Percentiles rank a stretch among this genome's conserved stretches.
These are phyloP conservation scores for Fusarium equiseti DNA, from an alignment of 2,329 filamentous ascomycete species.

Conservation along the genomic window DNA sequence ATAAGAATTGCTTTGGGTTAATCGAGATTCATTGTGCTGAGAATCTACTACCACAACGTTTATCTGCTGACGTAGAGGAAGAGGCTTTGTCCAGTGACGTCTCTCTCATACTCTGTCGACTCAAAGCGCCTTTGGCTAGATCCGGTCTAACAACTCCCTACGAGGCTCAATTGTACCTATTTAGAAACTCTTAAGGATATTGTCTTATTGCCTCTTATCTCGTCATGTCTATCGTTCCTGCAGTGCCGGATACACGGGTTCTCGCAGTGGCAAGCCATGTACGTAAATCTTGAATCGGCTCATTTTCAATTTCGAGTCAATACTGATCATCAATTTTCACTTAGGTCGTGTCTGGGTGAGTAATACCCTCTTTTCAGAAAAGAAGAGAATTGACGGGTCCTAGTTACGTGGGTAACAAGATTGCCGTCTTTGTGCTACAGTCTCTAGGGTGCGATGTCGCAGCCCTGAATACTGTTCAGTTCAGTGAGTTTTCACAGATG, in stretches of 20 bases:
- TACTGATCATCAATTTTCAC: slow-evolving; percentile 23
- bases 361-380: background rate
- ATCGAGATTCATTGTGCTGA: background rate
- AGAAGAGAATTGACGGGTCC: slow-evolving; percentile 11
- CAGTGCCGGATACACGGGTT: slow-evolving; percentile 72
- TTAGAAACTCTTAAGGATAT: background rate
- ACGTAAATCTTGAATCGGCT: slow-evolving; percentile 68
- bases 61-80: slow-evolving; percentile 18
- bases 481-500: slow-evolving; percentile 73
- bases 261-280: slow-evolving; percentile 96
- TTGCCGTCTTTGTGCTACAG: slow-evolving; percentile 95
- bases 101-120: slow-evolving; percentile 9
- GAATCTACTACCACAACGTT: background rate
- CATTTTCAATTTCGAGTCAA: background rate
- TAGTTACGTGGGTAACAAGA: slow-evolving; percentile 98
- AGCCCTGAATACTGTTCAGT: slow-evolving; percentile 95
- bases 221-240: slow-evolving; percentile 43
- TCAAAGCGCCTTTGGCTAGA: background rate
- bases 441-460: slow-evolving; percentile 93
- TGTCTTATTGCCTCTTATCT: background rate
- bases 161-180: background rate
- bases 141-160: background rate
- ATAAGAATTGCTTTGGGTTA: background rate
- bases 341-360: slow-evolving; percentile 49
- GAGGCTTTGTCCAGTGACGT: slow-evolving; percentile 30